These are phyloP conservation scores for Chlorociboria aeruginascens DNA, from an alignment of 495 filamentous ascomycete species.

Conservation along the genomic window DNA sequence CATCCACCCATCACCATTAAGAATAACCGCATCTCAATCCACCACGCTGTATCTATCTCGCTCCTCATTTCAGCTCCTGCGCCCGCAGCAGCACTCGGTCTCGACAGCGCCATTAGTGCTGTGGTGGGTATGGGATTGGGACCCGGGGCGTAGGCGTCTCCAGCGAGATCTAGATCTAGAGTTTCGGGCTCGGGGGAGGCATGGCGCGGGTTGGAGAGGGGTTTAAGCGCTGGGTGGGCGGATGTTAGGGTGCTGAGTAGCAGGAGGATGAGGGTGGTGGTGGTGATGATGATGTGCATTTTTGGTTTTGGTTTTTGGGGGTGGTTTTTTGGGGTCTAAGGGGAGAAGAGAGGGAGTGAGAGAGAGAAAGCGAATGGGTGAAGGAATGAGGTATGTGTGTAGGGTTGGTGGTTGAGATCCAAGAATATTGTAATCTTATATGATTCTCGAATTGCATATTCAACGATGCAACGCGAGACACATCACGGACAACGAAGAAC, in stretches of 20 bases:
- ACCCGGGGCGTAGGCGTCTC: background rate
- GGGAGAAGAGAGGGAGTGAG: too few relatives aligned
- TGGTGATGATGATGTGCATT: background rate
- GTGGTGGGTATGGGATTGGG: conserved; percentile 4
- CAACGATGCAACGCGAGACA: too few relatives aligned
- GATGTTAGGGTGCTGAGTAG: background rate
- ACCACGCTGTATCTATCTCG: background rate
- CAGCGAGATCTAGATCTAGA: background rate
- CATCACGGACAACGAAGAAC: too few relatives aligned
- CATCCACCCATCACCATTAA: background rate
- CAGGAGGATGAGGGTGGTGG: background rate
- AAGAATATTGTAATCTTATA: too few relatives aligned
- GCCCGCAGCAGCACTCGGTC: background rate
- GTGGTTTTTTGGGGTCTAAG: too few relatives aligned
- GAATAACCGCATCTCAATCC: background rate
- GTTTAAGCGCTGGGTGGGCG: background rate
- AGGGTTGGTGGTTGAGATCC: too few relatives aligned
- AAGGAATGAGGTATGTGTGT: too few relatives aligned
- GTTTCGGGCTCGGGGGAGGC: background rate
- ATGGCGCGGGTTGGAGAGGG: background rate
- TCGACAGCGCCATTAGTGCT: conserved; percentile 5
- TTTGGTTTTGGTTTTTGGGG: background rate
- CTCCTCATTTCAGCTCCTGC: background rate
- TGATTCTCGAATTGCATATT: too few relatives aligned
- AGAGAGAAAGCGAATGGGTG: too few relatives aligned